Percentiles rank a stretch among this genome's conserved stretches.
These are phyloP conservation scores for Raffaelea arxii DNA, from an alignment of 2,329 filamentous ascomycete species.

Conservation along the genomic window DNA sequence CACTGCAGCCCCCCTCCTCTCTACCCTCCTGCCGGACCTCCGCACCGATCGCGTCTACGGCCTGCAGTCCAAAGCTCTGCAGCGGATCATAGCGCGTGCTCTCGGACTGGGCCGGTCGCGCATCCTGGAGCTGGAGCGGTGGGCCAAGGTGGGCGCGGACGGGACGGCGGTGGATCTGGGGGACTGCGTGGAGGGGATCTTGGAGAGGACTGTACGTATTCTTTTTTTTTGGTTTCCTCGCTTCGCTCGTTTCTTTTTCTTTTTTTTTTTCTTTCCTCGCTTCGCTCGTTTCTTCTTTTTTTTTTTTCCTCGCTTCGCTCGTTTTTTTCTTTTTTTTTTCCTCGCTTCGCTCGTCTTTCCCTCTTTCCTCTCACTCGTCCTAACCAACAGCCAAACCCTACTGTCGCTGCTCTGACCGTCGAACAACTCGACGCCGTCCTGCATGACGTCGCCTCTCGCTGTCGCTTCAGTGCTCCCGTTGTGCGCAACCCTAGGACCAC, in stretches of 20 bases:
- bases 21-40: conserved; percentile 65
- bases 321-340: not conserved
- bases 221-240: conserved; percentile 5
- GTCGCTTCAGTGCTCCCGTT: conserved; percentile 59
- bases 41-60: conserved; percentile 70
- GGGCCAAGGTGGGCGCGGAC: conserved; percentile 42
- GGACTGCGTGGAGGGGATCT: conserved; percentile 57
- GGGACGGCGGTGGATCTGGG: conserved; percentile 68
- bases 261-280: not conserved
- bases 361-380: conserved; percentile 5
- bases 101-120: conserved; percentile 56
- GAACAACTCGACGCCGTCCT: conserved; percentile 64
- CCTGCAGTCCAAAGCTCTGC: conserved; percentile 52
- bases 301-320: not conserved
- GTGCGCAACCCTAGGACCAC: conserved; percentile 30
- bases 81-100: conserved; percentile 56
- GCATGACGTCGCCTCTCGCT: conserved; percentile 55
- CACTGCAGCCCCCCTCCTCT: conserved; percentile 52
- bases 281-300: not conserved
- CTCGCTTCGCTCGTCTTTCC: not conserved
- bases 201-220: conserved; percentile 46
- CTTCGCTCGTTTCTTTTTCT: not conserved
- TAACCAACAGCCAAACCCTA: conserved; percentile 37
- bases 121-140: conserved; percentile 50
- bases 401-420: conserved; percentile 40